Conservation (phyloP, 495 filamentous ascomycete species). For the Aspergillus sparsus region DNA sequence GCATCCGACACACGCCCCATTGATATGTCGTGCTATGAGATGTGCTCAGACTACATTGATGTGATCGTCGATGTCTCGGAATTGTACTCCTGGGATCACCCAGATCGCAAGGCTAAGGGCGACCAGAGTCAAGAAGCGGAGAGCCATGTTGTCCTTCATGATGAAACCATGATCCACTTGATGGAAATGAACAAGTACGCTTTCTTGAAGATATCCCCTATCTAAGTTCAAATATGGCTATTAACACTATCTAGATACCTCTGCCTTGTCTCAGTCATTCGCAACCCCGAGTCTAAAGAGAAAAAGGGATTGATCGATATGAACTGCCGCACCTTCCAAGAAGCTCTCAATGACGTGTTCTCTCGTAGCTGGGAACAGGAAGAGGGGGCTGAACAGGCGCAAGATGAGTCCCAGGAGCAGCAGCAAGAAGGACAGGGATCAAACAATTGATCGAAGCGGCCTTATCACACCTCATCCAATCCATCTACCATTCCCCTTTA, state of each 20-base stretch:
- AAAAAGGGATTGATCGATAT: constrained; percentile 62
- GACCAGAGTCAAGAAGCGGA: constrained; percentile 74
- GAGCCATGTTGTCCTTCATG: constrained; percentile 73
- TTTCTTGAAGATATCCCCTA: not conserved
- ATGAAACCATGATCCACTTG: constrained; percentile 82
- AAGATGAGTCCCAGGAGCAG: constrained; percentile 8
- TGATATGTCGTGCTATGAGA: constrained; percentile 91
- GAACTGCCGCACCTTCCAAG: constrained; percentile 61
- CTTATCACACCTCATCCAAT: not conserved
- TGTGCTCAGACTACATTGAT: constrained; percentile 97
- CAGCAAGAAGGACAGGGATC: constrained; percentile 8
- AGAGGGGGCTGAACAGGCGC: constrained; percentile 18
- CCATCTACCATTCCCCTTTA: not conserved
- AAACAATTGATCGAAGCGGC: not conserved
- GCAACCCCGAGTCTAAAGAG: constrained; percentile 58
- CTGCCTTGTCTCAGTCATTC: constrained; percentile 74
- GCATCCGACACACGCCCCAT: constrained; percentile 91
- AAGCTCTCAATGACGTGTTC: constrained; percentile 59
- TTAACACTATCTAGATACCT: constrained; percentile 49
- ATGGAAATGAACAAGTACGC: constrained; percentile 86
- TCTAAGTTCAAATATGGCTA: not conserved
- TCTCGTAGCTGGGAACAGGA: constrained; percentile 50
- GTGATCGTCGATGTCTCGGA: constrained; percentile 95
- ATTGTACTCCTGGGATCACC: constrained; percentile 77
- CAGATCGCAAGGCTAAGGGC: constrained; percentile 60